Conservation (phyloP, 1,139 yeast genomes). For the Sugiyamaella pinicola region DNA sequence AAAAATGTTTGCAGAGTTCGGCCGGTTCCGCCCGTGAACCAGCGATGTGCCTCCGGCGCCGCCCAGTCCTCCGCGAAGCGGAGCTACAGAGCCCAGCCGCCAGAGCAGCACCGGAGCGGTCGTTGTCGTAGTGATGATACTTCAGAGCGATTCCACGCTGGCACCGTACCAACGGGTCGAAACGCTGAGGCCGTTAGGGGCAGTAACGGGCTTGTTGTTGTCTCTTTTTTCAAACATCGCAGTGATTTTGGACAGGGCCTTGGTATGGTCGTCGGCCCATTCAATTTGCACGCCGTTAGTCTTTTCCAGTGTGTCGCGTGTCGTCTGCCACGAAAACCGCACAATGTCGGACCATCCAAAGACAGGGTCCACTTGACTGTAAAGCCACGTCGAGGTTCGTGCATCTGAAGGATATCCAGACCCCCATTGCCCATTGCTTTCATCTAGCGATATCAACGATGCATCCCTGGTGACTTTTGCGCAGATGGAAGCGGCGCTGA, state of each 20-base stretch:
- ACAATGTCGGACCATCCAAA: slow-evolving; percentile 87
- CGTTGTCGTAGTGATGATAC: no score
- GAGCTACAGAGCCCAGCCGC: no score
- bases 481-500: slow-evolving; percentile 93
- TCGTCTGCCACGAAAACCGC: slow-evolving; percentile 93
- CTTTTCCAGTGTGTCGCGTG: slow-evolving; percentile 67
- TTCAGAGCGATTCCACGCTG: slow-evolving; percentile 22
- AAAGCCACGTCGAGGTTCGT: slow-evolving; percentile 73
- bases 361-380: slow-evolving; percentile 60
- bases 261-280: slow-evolving; percentile 46
- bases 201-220: slow-evolving; percentile 8
- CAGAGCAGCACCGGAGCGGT: no score
- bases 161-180: slow-evolving; percentile 31
- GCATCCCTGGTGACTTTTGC: slow-evolving; percentile 95
- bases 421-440: slow-evolving; percentile 55
- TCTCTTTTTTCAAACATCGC: slow-evolving; percentile 16
- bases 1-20: no score
- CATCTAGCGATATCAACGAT: slow-evolving; percentile 51
- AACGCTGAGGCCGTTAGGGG: slow-evolving; percentile 20
- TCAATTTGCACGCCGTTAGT: slow-evolving; percentile 50
- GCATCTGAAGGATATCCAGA: slow-evolving; percentile 97
- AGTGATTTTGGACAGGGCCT: slow-evolving; percentile 20
- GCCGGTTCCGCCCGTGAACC: no score
- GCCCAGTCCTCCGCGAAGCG: no score
- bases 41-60: no score